Evolutionary conservation across 2,329 filamentous ascomycete species (phyloP).

Genomic region (Penicillium brasilianum): DNA sequence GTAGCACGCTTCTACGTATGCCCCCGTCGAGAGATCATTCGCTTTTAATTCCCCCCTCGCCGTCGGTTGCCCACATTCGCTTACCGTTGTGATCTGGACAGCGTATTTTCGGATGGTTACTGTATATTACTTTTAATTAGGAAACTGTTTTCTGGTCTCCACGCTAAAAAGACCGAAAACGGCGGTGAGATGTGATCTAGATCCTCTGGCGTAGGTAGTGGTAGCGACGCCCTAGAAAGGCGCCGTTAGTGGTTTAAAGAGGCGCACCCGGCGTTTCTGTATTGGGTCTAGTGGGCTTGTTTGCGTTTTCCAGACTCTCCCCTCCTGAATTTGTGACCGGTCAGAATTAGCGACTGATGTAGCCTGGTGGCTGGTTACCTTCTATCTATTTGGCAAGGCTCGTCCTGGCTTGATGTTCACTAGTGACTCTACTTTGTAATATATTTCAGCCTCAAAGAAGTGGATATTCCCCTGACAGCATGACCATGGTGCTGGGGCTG

Average conservation of each 20-base stretch:
- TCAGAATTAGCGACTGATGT: background rate
- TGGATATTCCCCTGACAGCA: slow-evolving; percentile 2
- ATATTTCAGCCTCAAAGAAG: background rate
- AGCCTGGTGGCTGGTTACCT: background rate
- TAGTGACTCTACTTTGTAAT: background rate
- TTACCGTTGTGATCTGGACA: background rate
- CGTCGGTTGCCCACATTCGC: too few species aligned
- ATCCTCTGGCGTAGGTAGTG: background rate
- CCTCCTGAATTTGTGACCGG: background rate
- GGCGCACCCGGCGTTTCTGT: background rate
- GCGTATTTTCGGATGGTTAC: background rate
- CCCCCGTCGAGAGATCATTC: background rate
- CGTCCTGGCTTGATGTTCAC: background rate
- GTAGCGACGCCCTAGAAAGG: background rate
- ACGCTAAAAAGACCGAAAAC: background rate
- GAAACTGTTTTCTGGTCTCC: background rate
- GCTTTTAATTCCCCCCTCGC: background rate
- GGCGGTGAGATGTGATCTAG: background rate
- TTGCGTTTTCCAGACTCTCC: background rate
- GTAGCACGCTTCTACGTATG: background rate
- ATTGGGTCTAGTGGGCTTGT: background rate
- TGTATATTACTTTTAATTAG: background rate
- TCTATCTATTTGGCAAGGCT: background rate
- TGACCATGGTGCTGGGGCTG: background rate
- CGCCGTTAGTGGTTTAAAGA: background rate